phyloP scores from a whole-genome alignment of 306 rosid species.

The Vicia sativa region DNA sequence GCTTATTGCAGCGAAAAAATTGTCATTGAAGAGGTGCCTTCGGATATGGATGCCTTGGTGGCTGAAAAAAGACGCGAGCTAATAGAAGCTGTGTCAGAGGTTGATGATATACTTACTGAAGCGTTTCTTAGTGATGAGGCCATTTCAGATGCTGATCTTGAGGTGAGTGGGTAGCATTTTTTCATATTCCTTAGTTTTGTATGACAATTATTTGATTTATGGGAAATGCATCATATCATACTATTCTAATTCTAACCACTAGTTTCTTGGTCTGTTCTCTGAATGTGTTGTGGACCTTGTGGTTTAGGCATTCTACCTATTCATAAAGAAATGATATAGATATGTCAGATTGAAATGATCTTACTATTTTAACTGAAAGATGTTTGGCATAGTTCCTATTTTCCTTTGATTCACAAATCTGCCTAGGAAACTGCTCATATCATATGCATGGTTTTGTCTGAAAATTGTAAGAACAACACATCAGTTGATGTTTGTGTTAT shows the following conservation, averaged over 20 bases:
- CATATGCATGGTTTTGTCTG: slow-evolving; percentile 19
- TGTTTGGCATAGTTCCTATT: neutral
- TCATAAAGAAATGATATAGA: slow-evolving; percentile 7
- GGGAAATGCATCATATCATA: slow-evolving; percentile 11
- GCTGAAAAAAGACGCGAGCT: slow-evolving; percentile 93
- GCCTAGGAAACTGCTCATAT: slow-evolving; percentile 4
- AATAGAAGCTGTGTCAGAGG: slow-evolving; percentile 89
- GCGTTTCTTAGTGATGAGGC: slow-evolving; percentile 85
- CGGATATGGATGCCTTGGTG: slow-evolving; percentile 75
- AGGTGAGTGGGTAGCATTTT: slow-evolving; percentile 52
- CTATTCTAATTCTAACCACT: slow-evolving; percentile 26
- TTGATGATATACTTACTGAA: slow-evolving; percentile 95
- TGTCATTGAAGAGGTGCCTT: slow-evolving; percentile 73
- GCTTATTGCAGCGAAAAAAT: slow-evolving; percentile 67
- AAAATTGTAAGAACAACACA: slow-evolving; percentile 6
- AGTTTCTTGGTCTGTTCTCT: neutral
- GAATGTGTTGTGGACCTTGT: neutral
- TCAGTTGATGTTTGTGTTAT: slow-evolving; percentile 9
- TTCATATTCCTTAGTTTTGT: neutral
- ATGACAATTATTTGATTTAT: slow-evolving; percentile 20
- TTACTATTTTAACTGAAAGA: slow-evolving; percentile 20
- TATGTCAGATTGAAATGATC: neutral
- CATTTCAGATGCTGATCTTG: slow-evolving; percentile 79
- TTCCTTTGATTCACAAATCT: slow-evolving; percentile 24
- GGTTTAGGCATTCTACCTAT: slow-evolving; percentile 6